These are phyloP conservation scores for Trichoderma sp. DNA, from an alignment of 2,329 filamentous ascomycete species.

Conservation along the genomic window DNA sequence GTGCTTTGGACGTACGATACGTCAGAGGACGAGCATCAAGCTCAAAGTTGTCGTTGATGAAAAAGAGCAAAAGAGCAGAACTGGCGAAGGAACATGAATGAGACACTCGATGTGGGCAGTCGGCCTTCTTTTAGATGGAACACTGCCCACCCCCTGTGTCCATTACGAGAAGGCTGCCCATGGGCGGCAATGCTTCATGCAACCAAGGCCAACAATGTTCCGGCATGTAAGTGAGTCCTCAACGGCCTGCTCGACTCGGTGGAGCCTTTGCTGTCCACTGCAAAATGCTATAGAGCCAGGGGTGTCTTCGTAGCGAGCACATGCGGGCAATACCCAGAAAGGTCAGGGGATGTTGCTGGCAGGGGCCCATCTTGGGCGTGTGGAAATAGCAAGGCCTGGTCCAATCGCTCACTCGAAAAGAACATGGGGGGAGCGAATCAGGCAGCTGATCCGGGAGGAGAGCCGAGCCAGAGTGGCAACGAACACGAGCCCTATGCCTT, in stretches of 20 bases:
- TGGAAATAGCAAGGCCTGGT: constrained; percentile 3
- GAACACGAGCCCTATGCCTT: constrained; percentile 18
- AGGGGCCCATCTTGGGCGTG: constrained; percentile 16
- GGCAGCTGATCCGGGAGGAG: constrained; percentile 23
- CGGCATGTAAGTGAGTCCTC: constrained; percentile 8
- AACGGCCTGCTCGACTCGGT: constrained; percentile 10
- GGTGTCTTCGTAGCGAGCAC: constrained; percentile 6
- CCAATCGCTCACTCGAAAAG: constrained; percentile 4
- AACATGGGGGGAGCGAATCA: constrained; percentile 25
- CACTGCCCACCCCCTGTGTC: constrained; percentile 9
- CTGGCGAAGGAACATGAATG: constrained; percentile 20
- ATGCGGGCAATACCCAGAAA: constrained; percentile 11
- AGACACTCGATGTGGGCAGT: constrained; percentile 19
- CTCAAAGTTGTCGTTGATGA: constrained; percentile 20
- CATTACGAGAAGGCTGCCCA: constrained; percentile 5
- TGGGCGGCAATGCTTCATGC: constrained; percentile 6
- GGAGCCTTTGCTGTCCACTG: constrained; percentile 13
- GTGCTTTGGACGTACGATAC: constrained; percentile 29
- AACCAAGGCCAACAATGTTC: constrained; percentile 2
- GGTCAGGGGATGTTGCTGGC: constrained; percentile 18
- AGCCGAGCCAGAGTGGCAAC: constrained; percentile 16
- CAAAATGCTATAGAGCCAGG: constrained; percentile 6
- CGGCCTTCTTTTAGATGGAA: constrained; percentile 21
- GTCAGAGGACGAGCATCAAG: constrained; percentile 26
- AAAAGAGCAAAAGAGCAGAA: background rate